Evolutionary conservation across 371 early-diverging fungal species (phyloP).

Genomic region (Blastocladiella emersonii): DNA sequence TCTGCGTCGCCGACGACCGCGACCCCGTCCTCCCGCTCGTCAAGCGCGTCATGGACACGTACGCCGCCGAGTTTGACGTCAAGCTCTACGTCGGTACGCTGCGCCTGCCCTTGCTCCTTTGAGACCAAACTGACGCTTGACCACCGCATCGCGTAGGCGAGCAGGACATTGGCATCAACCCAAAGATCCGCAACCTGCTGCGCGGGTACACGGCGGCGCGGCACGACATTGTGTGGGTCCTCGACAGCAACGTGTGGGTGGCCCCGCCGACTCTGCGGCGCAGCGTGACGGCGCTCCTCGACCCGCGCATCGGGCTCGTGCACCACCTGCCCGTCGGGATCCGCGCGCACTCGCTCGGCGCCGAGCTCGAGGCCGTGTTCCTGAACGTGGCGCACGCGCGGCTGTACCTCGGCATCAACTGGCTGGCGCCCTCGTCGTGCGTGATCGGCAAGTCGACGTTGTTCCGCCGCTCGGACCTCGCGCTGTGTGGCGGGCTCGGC

Average conservation of each 20-base stretch:
- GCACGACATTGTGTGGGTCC: slow-evolving; percentile 84
- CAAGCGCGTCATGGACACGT: slow-evolving; percentile 42
- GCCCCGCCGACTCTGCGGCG: slow-evolving; percentile 58
- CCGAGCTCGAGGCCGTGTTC: slow-evolving; percentile 71
- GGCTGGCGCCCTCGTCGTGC: slow-evolving; percentile 63
- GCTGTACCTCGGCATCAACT: slow-evolving; percentile 84
- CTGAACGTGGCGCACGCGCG: slow-evolving; percentile 82
- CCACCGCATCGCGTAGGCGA: too few relatives aligned
- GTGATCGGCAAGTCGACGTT: slow-evolving; percentile 88
- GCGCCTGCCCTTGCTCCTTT: too few relatives aligned
- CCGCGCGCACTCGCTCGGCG: slow-evolving; percentile 53
- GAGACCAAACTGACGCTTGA: too few relatives aligned
- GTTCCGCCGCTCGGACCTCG: slow-evolving; percentile 73
- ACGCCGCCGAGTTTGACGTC: slow-evolving; percentile 55
- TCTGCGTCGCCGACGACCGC: slow-evolving; percentile 57
- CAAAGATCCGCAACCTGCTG: slow-evolving; percentile 89
- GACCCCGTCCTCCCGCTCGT: slow-evolving; percentile 70
- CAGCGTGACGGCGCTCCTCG: slow-evolving; percentile 51
- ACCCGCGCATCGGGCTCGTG: slow-evolving; percentile 74
- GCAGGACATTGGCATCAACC: slow-evolving; percentile 60
- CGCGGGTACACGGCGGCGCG: slow-evolving; percentile 59
- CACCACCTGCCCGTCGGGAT: slow-evolving; percentile 81
- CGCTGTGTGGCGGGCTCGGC: slow-evolving; percentile 60
- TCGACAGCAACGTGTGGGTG: slow-evolving; percentile 77
- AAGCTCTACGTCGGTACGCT: slow-evolving; percentile 55